Base-by-base conservation (phyloP, 176 grass and related monocot genomes). In the Phoenix dactylifera region DNA sequence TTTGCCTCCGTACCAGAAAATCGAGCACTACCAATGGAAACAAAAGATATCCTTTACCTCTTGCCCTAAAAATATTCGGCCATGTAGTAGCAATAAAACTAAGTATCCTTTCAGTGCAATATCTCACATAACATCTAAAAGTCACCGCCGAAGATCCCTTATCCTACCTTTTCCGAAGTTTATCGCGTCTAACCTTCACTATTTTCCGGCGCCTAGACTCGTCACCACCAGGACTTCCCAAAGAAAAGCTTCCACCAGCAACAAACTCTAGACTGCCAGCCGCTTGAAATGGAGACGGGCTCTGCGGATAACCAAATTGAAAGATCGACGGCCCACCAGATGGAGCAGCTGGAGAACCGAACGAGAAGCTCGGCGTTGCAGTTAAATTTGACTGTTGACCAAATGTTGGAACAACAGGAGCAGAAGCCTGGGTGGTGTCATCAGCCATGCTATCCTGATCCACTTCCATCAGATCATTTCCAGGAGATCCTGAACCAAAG, bases 391-490 rank as follows among this genome's bases (percentile, higher is more conserved):
- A 44, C 35, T 18, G 39, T 50, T 71, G 68, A 17, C 68, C 68
- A 60, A 71, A 71, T 52, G 10, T 50, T 9, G 22, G 17, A n/a
- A 56, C 12, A 2, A 22, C 15, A 15, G 16, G 26, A 71, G 50
- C 44, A 19, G 57, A 49, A 15, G 56, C 16, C 57, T 71, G 68
- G 9, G 50, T 22, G 28, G 57, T 14, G 51, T 71, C 56, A 60
- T 71, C 68, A 60, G 68, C 68, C 68, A 71, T 71, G 23, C 68
- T 71, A 51, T 71, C 68, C 16, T 20, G 20, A 20, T 71, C 56
- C 4, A 71, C 68, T 52, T 60, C 60, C 32, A 71, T 71, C 68
- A 60, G 55, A 60, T 71, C 68, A 60, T 60, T 71, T 51, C 23
- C 68, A 51, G 68, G 68, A 26, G 57, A 71, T 14, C 51, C 50